phyloP scores from a whole-genome alignment of 2,329 filamentous ascomycete genomes.

The Colletotrichum phormii region DNA sequence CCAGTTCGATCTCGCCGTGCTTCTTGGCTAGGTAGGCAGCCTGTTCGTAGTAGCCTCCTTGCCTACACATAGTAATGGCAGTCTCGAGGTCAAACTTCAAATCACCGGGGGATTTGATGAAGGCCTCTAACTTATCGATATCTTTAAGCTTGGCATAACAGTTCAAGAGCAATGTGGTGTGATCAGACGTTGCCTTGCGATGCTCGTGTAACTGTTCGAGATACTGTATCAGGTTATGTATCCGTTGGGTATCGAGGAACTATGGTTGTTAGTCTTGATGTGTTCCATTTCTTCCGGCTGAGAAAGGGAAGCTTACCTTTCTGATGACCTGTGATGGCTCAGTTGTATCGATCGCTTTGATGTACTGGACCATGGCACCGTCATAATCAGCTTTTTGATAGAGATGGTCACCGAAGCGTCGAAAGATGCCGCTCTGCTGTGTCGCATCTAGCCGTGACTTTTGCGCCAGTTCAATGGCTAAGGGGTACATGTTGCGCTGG shows the following conservation, averaged over 20 bases:
- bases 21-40: conserved; percentile 95
- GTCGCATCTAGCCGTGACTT: conserved; percentile 83
- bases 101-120: conserved; percentile 95
- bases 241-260: conserved; percentile 96
- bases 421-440: conserved; percentile 92
- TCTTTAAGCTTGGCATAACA: conserved; percentile 99
- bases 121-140: conserved; percentile 93
- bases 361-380: conserved; percentile 98
- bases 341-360: conserved; percentile 94
- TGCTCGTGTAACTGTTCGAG: conserved; percentile 96
- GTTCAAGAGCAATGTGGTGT: conserved; percentile 93
- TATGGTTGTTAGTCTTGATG: conserved; percentile 51
- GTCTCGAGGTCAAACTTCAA: conserved; percentile 97
- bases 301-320: conserved; percentile 69
- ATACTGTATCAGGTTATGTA: conserved; percentile 97
- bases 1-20: conserved; percentile 91
- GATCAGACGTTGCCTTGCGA: conserved; percentile 91
- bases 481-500: conserved; percentile 89
- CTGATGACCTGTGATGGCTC: conserved; percentile 96
- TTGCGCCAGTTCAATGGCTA: conserved; percentile 92
- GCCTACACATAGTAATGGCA: conserved; percentile 95
- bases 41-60: conserved; percentile 97
- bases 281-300: neutral
- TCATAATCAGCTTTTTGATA: conserved; percentile 98
- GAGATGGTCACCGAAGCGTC: conserved; percentile 92